These are phyloP conservation scores for Talaromyces wortmannii DNA, from an alignment of 495 filamentous ascomycete genomes.

Conservation along the genomic window DNA sequence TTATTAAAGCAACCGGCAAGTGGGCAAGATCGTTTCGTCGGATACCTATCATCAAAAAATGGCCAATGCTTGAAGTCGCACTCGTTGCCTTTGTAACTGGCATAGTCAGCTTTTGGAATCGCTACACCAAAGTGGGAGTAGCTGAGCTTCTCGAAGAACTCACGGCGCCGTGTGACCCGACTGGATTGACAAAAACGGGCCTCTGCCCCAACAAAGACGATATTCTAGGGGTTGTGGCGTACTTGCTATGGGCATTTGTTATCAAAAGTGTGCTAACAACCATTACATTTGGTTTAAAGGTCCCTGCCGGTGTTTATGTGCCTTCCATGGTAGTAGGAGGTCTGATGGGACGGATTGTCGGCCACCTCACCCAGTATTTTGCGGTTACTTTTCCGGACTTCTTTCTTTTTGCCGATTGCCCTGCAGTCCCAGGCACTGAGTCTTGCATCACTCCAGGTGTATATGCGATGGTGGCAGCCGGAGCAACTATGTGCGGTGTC, in stretches of 20 bases:
- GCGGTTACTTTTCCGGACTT: conserved; percentile 66
- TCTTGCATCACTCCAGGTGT: conserved; percentile 93
- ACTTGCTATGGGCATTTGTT: conserved; percentile 71
- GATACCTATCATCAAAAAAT: conserved; percentile 70
- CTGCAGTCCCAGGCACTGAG: conserved; percentile 58
- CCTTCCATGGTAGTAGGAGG: conserved; percentile 98
- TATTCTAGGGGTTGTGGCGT: conserved; percentile 63
- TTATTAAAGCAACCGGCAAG: conserved; percentile 88
- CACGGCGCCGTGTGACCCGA: conserved; percentile 74
- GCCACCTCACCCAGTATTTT: conserved; percentile 79
- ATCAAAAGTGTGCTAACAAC: conserved; percentile 85
- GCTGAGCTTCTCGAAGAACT: conserved; percentile 87
- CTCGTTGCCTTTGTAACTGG: conserved; percentile 84
- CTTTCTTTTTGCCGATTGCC: conserved; percentile 67
- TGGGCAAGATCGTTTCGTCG: conserved; percentile 89
- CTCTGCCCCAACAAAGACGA: conserved; percentile 73
- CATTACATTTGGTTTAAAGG: conserved; percentile 90
- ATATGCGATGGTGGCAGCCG: conserved; percentile 90
- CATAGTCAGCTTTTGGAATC: conserved; percentile 86
- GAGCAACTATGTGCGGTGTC: conserved; percentile 96
- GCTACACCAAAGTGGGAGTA: conserved; percentile 80
- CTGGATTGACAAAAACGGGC: conserved; percentile 51
- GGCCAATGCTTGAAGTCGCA: conserved; percentile 80
- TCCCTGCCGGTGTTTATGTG: conserved; percentile 94
- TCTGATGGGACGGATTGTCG: conserved; percentile 82